Percentiles rank a stretch among this genome's conserved stretches.
Conservation (phyloP, 192 early-diverging fungal genomes). For the Coemansia sp. region DNA sequence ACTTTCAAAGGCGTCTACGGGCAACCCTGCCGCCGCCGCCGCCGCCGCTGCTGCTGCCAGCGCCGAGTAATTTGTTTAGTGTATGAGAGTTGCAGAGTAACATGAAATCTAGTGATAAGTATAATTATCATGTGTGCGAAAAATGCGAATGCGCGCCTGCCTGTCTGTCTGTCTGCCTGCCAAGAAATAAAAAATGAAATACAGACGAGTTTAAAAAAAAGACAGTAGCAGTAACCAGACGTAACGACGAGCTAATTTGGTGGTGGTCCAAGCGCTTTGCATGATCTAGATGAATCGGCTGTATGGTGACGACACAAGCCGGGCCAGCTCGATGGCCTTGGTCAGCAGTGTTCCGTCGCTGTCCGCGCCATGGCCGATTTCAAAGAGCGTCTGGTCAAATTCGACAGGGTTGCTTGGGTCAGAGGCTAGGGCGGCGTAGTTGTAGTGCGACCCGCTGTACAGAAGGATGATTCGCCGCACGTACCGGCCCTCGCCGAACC, state of each 20-base stretch:
- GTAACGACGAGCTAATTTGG: too few relatives aligned
- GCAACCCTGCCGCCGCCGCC: constrained; percentile 2
- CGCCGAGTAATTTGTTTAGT: constrained; percentile 18
- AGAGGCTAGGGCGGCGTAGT: constrained; percentile 58
- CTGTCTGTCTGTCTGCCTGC: too few relatives aligned
- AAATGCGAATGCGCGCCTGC: too few relatives aligned
- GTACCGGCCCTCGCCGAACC: constrained; percentile 59
- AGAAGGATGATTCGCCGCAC: constrained; percentile 46
- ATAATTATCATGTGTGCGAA: too few relatives aligned
- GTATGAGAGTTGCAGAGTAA: too few relatives aligned
- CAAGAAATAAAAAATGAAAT: neutral
- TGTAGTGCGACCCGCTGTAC: constrained; percentile 67
- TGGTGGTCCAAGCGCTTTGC: too few relatives aligned
- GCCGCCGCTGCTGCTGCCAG: constrained; percentile 3
- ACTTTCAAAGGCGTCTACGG: constrained; percentile 47
- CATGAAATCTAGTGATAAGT: too few relatives aligned
- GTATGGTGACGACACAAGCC: neutral
- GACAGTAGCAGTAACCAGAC: too few relatives aligned
- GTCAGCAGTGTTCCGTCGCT: constrained; percentile 12
- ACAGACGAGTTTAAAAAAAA: too few relatives aligned
- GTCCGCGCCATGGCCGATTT: constrained; percentile 9
- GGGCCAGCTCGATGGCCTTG: constrained; percentile 19
- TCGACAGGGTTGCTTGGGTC: constrained; percentile 29
- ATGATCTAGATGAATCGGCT: neutral
- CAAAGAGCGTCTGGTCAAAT: constrained; percentile 63